phyloP scores from a whole-genome alignment of 345 rosid genomes.

The rapeseed (Brassica napus) region Da-Ae NC_063435.1:7504501-7505000 shows the following conservation, averaged over 20 bases:
- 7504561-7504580: too few species aligned
- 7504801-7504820: conserved; percentile 86
- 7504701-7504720: neutral
- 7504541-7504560: neutral
- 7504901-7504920: conserved; percentile 56
- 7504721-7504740: neutral
- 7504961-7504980: conserved; percentile 45
- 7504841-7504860: conserved; percentile 60
- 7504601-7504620: conserved; percentile 4
- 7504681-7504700: neutral
- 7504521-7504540: neutral
- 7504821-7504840: conserved; percentile 86
- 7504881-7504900: neutral
- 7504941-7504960: conserved; percentile 62
- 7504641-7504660: conserved; percentile 40
- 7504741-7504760: conserved; percentile 82
- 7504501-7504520: neutral
- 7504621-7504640: conserved; percentile 22
- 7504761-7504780: conserved; percentile 93
- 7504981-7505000: conserved; percentile 51
- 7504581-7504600: conserved; percentile 32
- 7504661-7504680: conserved; percentile 33
- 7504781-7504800: conserved; percentile 81
- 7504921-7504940: conserved; percentile 74
- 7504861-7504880: neutral